Conservation (phyloP, 1,139 yeast species). For the Taphrina sp. region DNA sequence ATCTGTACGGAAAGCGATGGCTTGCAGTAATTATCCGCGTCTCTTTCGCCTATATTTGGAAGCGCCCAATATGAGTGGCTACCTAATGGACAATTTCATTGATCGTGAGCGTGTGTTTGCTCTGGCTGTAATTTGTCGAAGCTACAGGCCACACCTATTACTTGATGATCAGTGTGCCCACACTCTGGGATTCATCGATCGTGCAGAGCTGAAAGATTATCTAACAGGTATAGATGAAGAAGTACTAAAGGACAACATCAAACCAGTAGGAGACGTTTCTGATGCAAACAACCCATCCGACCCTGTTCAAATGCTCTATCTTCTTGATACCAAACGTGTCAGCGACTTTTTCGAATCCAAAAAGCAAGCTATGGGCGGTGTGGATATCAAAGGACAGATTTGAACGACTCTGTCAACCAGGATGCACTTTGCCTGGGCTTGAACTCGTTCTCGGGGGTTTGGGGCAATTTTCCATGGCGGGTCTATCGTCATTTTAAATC, state of each 20-base stretch:
- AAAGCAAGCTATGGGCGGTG: conserved; percentile 48
- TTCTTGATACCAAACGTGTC: conserved; percentile 50
- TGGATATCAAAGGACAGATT: conserved; percentile 91
- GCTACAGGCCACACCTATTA: conserved; percentile 40
- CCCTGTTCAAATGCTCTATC: conserved; percentile 41
- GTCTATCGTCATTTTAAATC: too few species aligned
- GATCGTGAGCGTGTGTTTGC: conserved; percentile 62
- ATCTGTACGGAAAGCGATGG: conserved; percentile 48
- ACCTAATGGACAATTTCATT: conserved; percentile 52
- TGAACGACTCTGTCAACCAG: too few species aligned
- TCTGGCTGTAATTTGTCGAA: conserved; percentile 58
- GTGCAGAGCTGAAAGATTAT: conserved; percentile 5
- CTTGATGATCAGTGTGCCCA: not conserved
- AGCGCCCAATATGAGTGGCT: conserved; percentile 49
- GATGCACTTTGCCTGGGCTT: too few species aligned
- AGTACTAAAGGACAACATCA: conserved; percentile 49
- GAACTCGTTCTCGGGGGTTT: too few species aligned
- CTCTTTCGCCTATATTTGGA: conserved; percentile 52
- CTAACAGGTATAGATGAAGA: conserved; percentile 45
- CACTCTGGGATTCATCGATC: conserved; percentile 3
- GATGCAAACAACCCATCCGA: conserved; percentile 40
- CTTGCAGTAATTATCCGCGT: conserved; percentile 53
- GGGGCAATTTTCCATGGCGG: too few species aligned
- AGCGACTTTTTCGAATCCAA: conserved; percentile 49
- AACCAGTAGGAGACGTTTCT: conserved; percentile 46